Base-by-base conservation (phyloP, 2,329 filamentous ascomycete species). In the Pseudocercospora ulei region DNA sequence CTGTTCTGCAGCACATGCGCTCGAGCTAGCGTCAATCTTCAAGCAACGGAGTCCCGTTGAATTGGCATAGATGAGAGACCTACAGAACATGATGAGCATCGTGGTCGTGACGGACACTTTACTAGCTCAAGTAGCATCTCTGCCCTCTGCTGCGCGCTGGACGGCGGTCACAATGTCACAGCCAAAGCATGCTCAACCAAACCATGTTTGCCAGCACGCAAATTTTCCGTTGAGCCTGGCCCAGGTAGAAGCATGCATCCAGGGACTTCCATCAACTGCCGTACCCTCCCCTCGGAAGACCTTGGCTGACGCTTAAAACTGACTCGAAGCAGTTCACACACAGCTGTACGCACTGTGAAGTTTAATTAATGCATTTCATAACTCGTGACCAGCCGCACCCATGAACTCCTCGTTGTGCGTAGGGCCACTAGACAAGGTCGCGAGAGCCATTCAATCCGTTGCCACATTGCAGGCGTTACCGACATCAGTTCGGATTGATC, bases 401-500 rank as follows among this genome's bases (percentile, higher is more conserved):
- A 6, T 17, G 30, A 33, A 33, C 30, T 23, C 18, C 18, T 33
- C 30, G n/a, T 22, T 13, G 26, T 36, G 33, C 33, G 12, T 19
- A 36, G 11, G n/a, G 9, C 8, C 30, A 33, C 30, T 13, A 18
- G n/a, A 33, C 20, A 19, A 3, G 12, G 16, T 33, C 30, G 23
- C 30, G 23, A 33, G 14, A 33, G 30, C 30, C 30, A 8, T 33
- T 2, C 9, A 19, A 20, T 22, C 18, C 8, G 19, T 33, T 33
- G 30, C 8, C 18, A 20, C 18, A 33, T 23, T n/a, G 30, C 30
- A 33, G 14, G 5, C 9, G 13, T 33, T 19, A 9, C 14, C 9
- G 30, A 33, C 17, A 33, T 19, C 30, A 33, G 23, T 33, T 19
- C 30, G 13, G 30, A 33, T 33, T 23, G 18, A 33, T 33, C 18